phyloP scores from a whole-genome alignment of 73 alveolate species.

The Paramecium biaurelia region DNA sequence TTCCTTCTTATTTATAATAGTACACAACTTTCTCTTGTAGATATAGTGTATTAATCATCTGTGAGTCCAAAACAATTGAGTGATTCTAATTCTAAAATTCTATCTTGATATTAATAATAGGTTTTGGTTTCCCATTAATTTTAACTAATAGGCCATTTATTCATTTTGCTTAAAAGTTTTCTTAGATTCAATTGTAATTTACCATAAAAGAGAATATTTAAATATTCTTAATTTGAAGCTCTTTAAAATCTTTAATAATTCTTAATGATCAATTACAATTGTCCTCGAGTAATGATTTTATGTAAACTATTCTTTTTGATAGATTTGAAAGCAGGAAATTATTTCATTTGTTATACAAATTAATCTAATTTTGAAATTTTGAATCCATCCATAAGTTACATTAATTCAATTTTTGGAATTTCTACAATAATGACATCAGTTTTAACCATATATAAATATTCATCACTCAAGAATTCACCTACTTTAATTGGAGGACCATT shows the following conservation, averaged over 20 bases:
- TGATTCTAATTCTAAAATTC: not conserved
- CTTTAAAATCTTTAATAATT: conserved; percentile 4
- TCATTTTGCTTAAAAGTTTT: not conserved
- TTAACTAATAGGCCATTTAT: not conserved
- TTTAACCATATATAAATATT: not conserved
- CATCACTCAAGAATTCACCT: not conserved
- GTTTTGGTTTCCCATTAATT: conserved; percentile 16
- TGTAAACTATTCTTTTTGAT: not conserved
- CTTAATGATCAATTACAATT: not conserved
- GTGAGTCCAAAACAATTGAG: not conserved
- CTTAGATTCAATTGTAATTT: not conserved
- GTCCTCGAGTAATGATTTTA: not conserved
- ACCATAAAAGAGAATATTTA: not conserved
- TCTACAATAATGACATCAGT: not conserved
- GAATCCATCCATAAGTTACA: not conserved
- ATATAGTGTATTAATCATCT: not conserved
- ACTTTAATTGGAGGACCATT: not conserved
- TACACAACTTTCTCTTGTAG: not conserved
- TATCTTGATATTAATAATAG: not conserved
- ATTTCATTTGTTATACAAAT: not conserved
- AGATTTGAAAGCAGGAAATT: not conserved
- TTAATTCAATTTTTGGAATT: not conserved
- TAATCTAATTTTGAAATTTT: not conserved
- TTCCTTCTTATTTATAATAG: not conserved
- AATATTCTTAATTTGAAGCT: not conserved